Percentiles rank a stretch among this genome's conserved stretches.
Conservation (phyloP, 1,139 yeast species). For the Magnusiomyces sp. region DNA sequence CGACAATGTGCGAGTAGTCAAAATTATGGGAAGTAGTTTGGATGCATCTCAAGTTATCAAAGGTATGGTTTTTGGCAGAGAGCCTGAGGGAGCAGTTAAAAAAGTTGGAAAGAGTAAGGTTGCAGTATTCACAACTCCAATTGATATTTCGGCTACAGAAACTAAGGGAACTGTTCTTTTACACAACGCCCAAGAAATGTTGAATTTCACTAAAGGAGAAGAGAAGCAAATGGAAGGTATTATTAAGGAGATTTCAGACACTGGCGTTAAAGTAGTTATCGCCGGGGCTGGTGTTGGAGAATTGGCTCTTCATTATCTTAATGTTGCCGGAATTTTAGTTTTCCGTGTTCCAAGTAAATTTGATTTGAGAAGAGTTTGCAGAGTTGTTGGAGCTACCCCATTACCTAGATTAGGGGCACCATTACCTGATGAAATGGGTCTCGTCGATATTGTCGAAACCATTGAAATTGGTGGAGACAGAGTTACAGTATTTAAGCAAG, state of each 20-base stretch:
- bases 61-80: conserved; percentile 98
- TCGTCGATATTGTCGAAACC: conserved; percentile 80
- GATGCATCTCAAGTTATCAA: conserved; percentile 69
- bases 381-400: conserved; percentile 97
- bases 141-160: conserved; percentile 90
- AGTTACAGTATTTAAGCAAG: conserved; percentile 89
- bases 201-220: conserved; percentile 92
- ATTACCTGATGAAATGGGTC: conserved; percentile 88
- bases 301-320: conserved; percentile 83
- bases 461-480: conserved; percentile 96
- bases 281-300: conserved; percentile 95
- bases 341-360: conserved; percentile 89
- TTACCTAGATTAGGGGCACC: conserved; percentile 94
- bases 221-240: conserved; percentile 85
- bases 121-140: conserved; percentile 87
- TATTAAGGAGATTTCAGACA: conserved; percentile 72
- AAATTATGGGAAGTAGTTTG: conserved; percentile 88
- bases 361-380: conserved; percentile 84
- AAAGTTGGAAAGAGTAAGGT: conserved; percentile 67
- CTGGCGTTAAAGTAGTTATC: conserved; percentile 80
- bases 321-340: conserved; percentile 76
- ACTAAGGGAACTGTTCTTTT: conserved; percentile 94
- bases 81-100: conserved; percentile 86
- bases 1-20: conserved; percentile 89
- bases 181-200: conserved; percentile 95